phyloP scores from a whole-genome alignment of 306 rosid species.

The Quercus mongolica region DNA sequence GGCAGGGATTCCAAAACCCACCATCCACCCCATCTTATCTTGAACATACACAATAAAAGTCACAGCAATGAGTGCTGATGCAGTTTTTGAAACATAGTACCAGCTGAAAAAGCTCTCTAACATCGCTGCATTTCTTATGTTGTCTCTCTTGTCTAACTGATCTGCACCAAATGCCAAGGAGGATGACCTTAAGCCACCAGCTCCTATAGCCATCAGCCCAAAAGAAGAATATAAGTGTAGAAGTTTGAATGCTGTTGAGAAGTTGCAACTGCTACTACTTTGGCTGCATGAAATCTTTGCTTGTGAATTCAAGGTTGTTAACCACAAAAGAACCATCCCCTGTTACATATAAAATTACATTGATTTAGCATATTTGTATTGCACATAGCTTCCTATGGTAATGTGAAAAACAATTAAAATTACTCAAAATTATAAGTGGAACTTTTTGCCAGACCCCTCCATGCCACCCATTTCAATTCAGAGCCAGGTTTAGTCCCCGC shows the following conservation, averaged over 20 bases:
- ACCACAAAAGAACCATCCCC: conserved; percentile 32
- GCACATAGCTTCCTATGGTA: background rate
- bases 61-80: background rate
- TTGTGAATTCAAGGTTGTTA: conserved; percentile 17
- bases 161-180: conserved; percentile 27
- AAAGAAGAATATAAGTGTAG: conserved; percentile 10
- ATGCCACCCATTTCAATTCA: background rate
- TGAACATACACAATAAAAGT: conserved; percentile 23
- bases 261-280: background rate
- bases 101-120: conserved; percentile 5
- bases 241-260: conserved; percentile 5
- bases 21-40: conserved; percentile 24
- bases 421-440: background rate
- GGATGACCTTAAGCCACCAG: conserved; percentile 22
- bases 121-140: background rate
- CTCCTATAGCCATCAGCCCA: conserved; percentile 22
- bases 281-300: conserved; percentile 14
- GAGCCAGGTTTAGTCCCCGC: background rate
- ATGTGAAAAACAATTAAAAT: background rate
- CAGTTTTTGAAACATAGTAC: background rate
- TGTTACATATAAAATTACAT: background rate
- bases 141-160: conserved; percentile 7
- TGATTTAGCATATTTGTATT: background rate
- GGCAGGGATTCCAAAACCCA: conserved; percentile 34
- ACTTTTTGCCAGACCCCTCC: background rate